Percentiles rank a stretch among this genome's conserved stretches.
These are phyloP conservation scores for Daedaleopsis nitida DNA, from an alignment of 768 basidiomycete genomes.

Conservation along the genomic window DNA sequence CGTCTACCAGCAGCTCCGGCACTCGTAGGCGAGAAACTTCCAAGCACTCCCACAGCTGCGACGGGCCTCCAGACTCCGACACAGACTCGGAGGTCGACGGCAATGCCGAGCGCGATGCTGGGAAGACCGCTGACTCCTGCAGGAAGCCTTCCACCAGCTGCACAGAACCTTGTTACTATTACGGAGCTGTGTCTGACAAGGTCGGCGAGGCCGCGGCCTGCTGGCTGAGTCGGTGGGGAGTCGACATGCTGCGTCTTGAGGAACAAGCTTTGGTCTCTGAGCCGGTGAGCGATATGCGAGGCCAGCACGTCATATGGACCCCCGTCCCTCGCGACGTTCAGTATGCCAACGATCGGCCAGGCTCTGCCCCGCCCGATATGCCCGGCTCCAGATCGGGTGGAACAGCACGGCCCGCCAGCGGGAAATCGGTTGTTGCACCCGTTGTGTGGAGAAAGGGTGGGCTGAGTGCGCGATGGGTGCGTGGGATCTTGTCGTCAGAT, in stretches of 20 bases:
- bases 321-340: neutral
- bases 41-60: conserved; percentile 14
- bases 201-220: conserved; percentile 88
- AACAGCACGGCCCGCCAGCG: neutral
- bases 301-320: conserved; percentile 1
- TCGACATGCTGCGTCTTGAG: conserved; percentile 73
- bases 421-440: conserved; percentile 38
- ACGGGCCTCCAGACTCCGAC: neutral
- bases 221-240: conserved; percentile 87
- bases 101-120: conserved; percentile 2
- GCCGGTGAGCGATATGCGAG: neutral
- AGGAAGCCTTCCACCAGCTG: neutral
- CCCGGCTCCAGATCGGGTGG: conserved; percentile 4
- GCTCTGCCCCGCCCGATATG: conserved; percentile 18
- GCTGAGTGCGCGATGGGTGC: conserved; percentile 70
- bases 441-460: conserved; percentile 77
- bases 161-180: conserved; percentile 54
- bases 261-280: conserved; percentile 33
- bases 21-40: neutral
- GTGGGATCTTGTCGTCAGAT: conserved; percentile 75
- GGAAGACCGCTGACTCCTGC: neutral
- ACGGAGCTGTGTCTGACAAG: conserved; percentile 89
- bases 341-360: conserved; percentile 8
- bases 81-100: conserved; percentile 11
- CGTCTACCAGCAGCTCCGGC: neutral